A percentile compares a stretch with the other conserved stretches of the same genome.
phyloP scores from a whole-genome alignment of 805 yeast species.

The Osmozyma mogii region DNA sequence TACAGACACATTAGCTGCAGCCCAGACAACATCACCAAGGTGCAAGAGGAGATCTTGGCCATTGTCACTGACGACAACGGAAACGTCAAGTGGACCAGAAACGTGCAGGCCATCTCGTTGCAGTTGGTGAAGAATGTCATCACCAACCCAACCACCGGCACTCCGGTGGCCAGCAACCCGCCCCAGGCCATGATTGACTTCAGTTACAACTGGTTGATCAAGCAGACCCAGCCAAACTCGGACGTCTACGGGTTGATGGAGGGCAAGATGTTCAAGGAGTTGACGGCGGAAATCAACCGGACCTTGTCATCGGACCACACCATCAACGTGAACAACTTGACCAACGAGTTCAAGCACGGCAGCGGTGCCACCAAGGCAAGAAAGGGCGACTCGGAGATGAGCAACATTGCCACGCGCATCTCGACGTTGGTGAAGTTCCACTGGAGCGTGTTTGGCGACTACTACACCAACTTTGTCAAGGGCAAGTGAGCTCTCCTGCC shows the following conservation, averaged over 20 bases:
- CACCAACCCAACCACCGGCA: slow-evolving; percentile 9
- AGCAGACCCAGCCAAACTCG: slow-evolving; percentile 79
- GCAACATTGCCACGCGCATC: slow-evolving; percentile 49
- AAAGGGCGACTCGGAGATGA: slow-evolving; percentile 38
- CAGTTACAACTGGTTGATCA: slow-evolving; percentile 70
- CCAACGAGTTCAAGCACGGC: slow-evolving; percentile 1
- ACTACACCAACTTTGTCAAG: slow-evolving; percentile 40
- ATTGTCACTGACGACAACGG: slow-evolving; percentile 82
- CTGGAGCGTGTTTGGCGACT: slow-evolving; percentile 74
- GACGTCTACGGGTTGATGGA: slow-evolving; percentile 74
- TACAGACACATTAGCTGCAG: slow-evolving; percentile 13
- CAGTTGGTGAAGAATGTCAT: slow-evolving; percentile 46
- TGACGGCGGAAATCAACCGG: slow-evolving; percentile 29
- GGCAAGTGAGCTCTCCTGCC: background rate
- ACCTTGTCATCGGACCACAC: slow-evolving; percentile 7
- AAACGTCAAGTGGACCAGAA: slow-evolving; percentile 84
- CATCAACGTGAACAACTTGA: slow-evolving; percentile 1
- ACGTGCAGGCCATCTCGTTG: slow-evolving; percentile 62
- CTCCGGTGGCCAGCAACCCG: slow-evolving; percentile 9
- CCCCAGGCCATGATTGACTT: slow-evolving; percentile 44
- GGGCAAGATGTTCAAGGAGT: slow-evolving; percentile 48
- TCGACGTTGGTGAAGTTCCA: slow-evolving; percentile 67
- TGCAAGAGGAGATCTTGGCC: slow-evolving; percentile 67
- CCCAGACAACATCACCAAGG: slow-evolving; percentile 32
- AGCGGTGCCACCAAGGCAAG: slow-evolving; percentile 1